A percentile compares a stretch with the other conserved stretches of the same genome.
phyloP scores from a whole-genome alignment of 257 asterid species.

The Lavandula angustifolia region DNA sequence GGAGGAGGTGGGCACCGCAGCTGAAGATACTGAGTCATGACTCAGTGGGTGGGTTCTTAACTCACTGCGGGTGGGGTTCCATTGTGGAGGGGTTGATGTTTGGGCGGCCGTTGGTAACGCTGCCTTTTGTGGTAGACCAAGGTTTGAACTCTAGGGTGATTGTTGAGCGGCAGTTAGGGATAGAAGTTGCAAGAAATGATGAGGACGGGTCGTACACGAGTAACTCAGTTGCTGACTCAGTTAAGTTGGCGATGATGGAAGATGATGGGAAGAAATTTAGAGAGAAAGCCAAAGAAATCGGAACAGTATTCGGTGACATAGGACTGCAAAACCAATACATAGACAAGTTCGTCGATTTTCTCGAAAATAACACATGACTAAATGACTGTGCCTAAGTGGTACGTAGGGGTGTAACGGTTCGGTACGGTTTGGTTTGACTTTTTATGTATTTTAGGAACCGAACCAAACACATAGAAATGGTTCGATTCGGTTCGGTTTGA shows the following conservation, averaged over 20 bases:
- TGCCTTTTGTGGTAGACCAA: slow-evolving; percentile 42
- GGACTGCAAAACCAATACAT: slow-evolving; percentile 32
- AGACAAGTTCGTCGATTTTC: slow-evolving; percentile 19
- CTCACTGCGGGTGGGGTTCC: slow-evolving; percentile 56
- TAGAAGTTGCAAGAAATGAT: slow-evolving; percentile 32
- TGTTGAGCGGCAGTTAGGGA: slow-evolving; percentile 15
- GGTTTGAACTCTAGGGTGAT: slow-evolving; percentile 35
- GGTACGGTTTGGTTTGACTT: too few relatives aligned
- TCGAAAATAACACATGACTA: slow-evolving; percentile 27
- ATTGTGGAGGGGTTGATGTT: slow-evolving; percentile 30
- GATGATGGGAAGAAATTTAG: slow-evolving; percentile 30
- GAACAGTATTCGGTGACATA: slow-evolving; percentile 21
- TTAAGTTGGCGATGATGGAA: slow-evolving; percentile 35
- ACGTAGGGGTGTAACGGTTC: too few relatives aligned
- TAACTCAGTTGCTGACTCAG: slow-evolving; percentile 37
- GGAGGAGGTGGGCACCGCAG: slow-evolving; percentile 53
- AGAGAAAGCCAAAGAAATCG: slow-evolving; percentile 30
- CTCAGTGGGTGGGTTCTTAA: slow-evolving; percentile 49
- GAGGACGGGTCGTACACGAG: slow-evolving; percentile 33
- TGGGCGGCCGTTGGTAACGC: slow-evolving; percentile 39
- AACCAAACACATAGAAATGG: too few relatives aligned
- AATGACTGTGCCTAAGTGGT: too few relatives aligned
- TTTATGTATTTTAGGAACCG: too few relatives aligned
- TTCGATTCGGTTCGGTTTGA: too few relatives aligned
- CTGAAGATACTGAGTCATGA: slow-evolving; percentile 46